Percentiles rank a stretch among this genome's conserved stretches.
Conservation (phyloP, 2,329 filamentous ascomycete species). For the Penicillium oxalicum region DNA sequence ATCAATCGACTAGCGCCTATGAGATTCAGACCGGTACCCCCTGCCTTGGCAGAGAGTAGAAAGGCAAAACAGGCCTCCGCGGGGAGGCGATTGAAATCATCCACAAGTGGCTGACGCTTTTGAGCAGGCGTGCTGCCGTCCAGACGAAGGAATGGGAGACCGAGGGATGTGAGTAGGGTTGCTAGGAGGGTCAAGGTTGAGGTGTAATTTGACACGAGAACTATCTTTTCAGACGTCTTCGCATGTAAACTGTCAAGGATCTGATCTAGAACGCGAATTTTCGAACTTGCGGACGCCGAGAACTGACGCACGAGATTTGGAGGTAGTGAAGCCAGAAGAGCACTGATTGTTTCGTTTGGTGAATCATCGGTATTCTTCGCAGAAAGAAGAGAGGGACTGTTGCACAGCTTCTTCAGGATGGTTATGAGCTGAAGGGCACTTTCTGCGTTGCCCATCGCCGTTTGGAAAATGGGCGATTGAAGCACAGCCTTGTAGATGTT, state of each 20-base stretch:
- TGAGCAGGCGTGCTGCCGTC: conserved; percentile 60
- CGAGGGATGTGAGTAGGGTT: conserved; percentile 54
- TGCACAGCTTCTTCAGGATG: conserved; percentile 68
- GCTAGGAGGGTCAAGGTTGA: conserved; percentile 63
- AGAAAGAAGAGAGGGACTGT: conserved; percentile 59
- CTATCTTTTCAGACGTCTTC: conserved; percentile 62
- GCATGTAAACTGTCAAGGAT: conserved; percentile 56
- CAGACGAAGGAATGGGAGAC: conserved; percentile 59
- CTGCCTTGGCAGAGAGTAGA: conserved; percentile 65
- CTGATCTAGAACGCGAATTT: conserved; percentile 61
- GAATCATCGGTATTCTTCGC: conserved; percentile 45
- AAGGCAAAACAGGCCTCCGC: conserved; percentile 59
- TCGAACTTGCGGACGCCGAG: conserved; percentile 55
- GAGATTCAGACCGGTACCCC: conserved; percentile 64
- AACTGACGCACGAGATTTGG: conserved; percentile 48
- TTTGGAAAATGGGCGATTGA: conserved; percentile 58
- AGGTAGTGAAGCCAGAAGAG: conserved; percentile 51
- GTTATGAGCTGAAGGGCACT: conserved; percentile 64
- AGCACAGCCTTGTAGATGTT: conserved; percentile 59
- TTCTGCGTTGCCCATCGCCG: conserved; percentile 56
- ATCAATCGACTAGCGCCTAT: conserved; percentile 65
- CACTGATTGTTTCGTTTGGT: conserved; percentile 43
- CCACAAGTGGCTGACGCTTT: conserved; percentile 63
- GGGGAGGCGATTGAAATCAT: conserved; percentile 60
- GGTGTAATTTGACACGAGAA: conserved; percentile 72